Conservation (phyloP, 2,329 filamentous ascomycete genomes). For the Pestalotiopsis sp. region DNA sequence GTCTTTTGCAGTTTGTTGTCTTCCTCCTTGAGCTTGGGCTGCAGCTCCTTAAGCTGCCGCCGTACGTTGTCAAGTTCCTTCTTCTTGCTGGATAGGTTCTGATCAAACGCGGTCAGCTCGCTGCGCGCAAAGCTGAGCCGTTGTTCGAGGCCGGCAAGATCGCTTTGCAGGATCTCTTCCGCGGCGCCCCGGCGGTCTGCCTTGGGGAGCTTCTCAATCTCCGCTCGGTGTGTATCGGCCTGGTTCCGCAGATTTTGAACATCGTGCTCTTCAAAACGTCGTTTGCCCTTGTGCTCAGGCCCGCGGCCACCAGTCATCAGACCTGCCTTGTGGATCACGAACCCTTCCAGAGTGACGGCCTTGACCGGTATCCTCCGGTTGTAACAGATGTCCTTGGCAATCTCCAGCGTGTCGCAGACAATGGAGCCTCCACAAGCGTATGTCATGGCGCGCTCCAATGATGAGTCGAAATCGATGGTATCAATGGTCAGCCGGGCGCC, state of each 20-base stretch:
- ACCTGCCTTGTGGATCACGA: conserved; percentile 93
- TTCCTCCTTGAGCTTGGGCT: conserved; percentile 79
- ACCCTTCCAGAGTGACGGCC: conserved; percentile 93
- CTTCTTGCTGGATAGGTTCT: conserved; percentile 83
- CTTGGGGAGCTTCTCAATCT: conserved; percentile 80
- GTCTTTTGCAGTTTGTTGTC: conserved; percentile 66
- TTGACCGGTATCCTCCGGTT: conserved; percentile 85
- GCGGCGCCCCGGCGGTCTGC: conserved; percentile 74
- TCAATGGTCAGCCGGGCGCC: conserved; percentile 91
- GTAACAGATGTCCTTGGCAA: conserved; percentile 90
- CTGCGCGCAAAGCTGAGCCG: conserved; percentile 71
- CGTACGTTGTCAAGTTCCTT: conserved; percentile 77
- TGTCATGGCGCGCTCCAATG: conserved; percentile 87
- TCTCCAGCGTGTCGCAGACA: conserved; percentile 84
- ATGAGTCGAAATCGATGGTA: conserved; percentile 89
- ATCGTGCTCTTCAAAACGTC: conserved; percentile 87
- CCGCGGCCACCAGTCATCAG: conserved; percentile 95
- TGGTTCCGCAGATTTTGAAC: conserved; percentile 81
- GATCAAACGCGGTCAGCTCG: conserved; percentile 77
- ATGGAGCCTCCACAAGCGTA: conserved; percentile 95
- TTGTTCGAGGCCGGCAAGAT: conserved; percentile 79
- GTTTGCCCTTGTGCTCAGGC: conserved; percentile 73
- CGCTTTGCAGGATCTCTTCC: conserved; percentile 80
- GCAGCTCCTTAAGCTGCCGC: conserved; percentile 72
- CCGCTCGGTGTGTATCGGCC: conserved; percentile 74